These are phyloP conservation scores for Atalantia buxifolia DNA, from an alignment of 345 rosid genomes.

Conservation along the genomic window DNA sequence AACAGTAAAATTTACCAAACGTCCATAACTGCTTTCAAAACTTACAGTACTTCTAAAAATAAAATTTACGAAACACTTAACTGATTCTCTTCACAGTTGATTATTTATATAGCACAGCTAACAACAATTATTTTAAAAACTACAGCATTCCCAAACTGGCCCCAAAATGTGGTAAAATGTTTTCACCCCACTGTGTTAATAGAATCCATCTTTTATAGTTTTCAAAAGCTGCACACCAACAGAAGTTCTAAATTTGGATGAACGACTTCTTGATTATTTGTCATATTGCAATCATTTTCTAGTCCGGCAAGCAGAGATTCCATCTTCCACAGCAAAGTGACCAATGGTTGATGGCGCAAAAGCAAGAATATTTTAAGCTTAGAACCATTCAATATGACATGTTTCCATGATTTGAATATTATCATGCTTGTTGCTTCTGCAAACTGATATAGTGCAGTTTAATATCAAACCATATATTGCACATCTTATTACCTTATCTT, in stretches of 20 bases:
- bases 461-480: not conserved
- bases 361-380: not conserved
- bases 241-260: not conserved
- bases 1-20: too few species aligned
- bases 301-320: not conserved
- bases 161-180: not conserved
- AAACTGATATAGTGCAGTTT: not conserved
- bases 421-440: not conserved
- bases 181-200: not conserved
- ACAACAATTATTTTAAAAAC: too few species aligned
- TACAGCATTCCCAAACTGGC: too few species aligned
- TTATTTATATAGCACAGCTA: too few species aligned
- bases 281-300: not conserved
- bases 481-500: too few species aligned
- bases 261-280: not conserved
- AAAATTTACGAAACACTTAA: too few species aligned
- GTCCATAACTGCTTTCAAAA: too few species aligned
- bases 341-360: not conserved
- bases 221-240: not conserved
- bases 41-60: too few species aligned
- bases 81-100: too few species aligned
- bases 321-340: not conserved
- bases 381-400: not conserved
- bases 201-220: not conserved
- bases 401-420: not conserved